Evolutionary conservation across 768 basidiomycete species (phyloP).

Genomic region (Auricularia sp.): DNA sequence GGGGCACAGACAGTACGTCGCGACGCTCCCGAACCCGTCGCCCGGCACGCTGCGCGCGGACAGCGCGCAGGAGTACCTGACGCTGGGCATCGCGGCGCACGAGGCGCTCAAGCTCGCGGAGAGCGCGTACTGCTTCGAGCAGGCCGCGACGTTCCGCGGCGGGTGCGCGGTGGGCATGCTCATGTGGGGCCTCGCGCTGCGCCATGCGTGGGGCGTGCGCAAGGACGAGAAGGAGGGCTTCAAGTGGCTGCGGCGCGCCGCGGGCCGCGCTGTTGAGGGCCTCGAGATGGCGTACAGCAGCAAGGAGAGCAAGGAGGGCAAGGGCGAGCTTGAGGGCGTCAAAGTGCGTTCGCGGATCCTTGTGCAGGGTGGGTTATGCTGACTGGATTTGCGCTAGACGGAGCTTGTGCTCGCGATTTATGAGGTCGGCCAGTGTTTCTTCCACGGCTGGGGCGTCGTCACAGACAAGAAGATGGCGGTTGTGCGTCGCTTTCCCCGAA

Average conservation of each 20-base stretch:
- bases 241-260: constrained; percentile 73
- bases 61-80: constrained; percentile 51
- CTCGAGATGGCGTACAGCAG: constrained; percentile 50
- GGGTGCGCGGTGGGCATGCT: constrained; percentile 86
- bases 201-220: constrained; percentile 82
- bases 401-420: constrained; percentile 85
- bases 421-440: constrained; percentile 88
- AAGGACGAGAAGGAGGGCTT: constrained; percentile 74
- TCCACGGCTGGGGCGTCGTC: constrained; percentile 80
- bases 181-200: constrained; percentile 79
- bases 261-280: constrained; percentile 69
- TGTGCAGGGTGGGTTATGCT: neutral
- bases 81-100: constrained; percentile 68
- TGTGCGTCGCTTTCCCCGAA: constrained; percentile 31
- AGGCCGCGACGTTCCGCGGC: constrained; percentile 58
- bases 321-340: constrained; percentile 40
- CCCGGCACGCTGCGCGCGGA: constrained; percentile 20
- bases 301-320: constrained; percentile 13
- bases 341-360: constrained; percentile 26
- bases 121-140: constrained; percentile 66
- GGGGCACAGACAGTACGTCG: neutral
- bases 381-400: constrained; percentile 28
- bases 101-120: constrained; percentile 61
- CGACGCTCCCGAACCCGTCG: constrained; percentile 5
- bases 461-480: constrained; percentile 89